These are phyloP conservation scores for Glaciozyma martinii DNA, from an alignment of 768 basidiomycete species.

Conservation along the genomic window DNA sequence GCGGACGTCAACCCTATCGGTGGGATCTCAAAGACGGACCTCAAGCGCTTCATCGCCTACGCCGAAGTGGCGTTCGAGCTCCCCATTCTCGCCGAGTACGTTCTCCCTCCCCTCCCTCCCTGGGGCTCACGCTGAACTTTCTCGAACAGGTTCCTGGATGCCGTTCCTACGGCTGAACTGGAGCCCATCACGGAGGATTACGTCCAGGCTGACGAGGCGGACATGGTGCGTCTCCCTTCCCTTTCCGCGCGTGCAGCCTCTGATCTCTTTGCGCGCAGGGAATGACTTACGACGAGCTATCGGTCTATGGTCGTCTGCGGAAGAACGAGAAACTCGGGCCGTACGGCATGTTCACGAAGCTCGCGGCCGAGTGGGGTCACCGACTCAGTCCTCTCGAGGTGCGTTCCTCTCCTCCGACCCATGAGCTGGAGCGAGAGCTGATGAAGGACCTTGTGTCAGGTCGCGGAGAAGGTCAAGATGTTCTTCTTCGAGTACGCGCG, in stretches of 20 bases:
- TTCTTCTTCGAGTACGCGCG: conserved; percentile 96
- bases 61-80: conserved; percentile 69
- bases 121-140: not conserved
- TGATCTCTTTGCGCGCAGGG: conserved; percentile 52
- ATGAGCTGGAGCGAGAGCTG: not conserved
- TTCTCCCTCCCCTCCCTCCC: not conserved
- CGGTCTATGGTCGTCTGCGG: conserved; percentile 80
- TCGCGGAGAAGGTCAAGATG: conserved; percentile 91
- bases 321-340: conserved; percentile 97
- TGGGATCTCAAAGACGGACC: conserved; percentile 91
- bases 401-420: conserved; percentile 18
- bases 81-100: conserved; percentile 68
- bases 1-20: conserved; percentile 99
- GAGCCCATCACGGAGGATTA: conserved; percentile 92
- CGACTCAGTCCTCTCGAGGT: conserved; percentile 76
- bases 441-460: too few species aligned
- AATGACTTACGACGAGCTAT: conserved; percentile 88
- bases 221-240: conserved; percentile 9
- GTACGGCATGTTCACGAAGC: conserved; percentile 92
- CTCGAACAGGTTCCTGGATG: conserved; percentile 68
- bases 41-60: conserved; percentile 89
- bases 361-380: conserved; percentile 86
- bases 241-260: conserved; percentile 1
- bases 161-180: conserved; percentile 88
- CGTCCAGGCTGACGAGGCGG: conserved; percentile 88